phyloP scores from a whole-genome alignment of 768 basidiomycete species.

The Xerocomellus amylosporus region DNA sequence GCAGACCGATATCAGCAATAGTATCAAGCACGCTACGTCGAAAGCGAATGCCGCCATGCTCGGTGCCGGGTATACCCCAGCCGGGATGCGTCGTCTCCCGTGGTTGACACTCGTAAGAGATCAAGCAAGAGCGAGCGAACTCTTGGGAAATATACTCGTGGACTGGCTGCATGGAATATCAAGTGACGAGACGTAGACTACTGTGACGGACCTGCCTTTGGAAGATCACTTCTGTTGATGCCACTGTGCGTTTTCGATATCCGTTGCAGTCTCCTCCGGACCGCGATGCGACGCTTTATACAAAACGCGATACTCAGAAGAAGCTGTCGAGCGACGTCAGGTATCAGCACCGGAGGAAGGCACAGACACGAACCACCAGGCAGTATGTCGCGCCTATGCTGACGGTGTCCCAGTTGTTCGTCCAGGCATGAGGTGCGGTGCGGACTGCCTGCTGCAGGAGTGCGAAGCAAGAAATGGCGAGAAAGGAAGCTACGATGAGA shows the following conservation, averaged over 20 bases:
- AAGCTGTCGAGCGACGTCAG: conserved; percentile 38
- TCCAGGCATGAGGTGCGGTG: conserved; percentile 56
- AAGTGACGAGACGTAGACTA: background rate
- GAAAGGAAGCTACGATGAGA: conserved; percentile 48
- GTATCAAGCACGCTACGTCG: conserved; percentile 69
- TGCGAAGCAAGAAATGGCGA: conserved; percentile 60
- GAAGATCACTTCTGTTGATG: conserved; percentile 54
- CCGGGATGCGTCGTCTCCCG: conserved; percentile 64
- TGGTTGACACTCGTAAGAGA: conserved; percentile 69
- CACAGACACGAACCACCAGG: conserved; percentile 53
- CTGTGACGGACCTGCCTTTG: conserved; percentile 44
- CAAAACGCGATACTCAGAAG: conserved; percentile 59
- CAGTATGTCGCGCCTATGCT: conserved; percentile 70
- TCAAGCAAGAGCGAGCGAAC: conserved; percentile 69
- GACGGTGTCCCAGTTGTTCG: conserved; percentile 63
- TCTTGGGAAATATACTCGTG: conserved; percentile 70
- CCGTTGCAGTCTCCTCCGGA: conserved; percentile 59
- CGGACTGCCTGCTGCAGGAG: conserved; percentile 73
- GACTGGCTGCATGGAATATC: conserved; percentile 45
- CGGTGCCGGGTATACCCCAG: conserved; percentile 71
- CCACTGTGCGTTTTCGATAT: conserved; percentile 62
- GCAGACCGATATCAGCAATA: conserved; percentile 63
- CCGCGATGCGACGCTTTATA: conserved; percentile 64
- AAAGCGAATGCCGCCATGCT: conserved; percentile 59
- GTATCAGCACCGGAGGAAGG: background rate